Conservation (phyloP, 345 rosid genomes). For the Lepidium didymum region DNA sequence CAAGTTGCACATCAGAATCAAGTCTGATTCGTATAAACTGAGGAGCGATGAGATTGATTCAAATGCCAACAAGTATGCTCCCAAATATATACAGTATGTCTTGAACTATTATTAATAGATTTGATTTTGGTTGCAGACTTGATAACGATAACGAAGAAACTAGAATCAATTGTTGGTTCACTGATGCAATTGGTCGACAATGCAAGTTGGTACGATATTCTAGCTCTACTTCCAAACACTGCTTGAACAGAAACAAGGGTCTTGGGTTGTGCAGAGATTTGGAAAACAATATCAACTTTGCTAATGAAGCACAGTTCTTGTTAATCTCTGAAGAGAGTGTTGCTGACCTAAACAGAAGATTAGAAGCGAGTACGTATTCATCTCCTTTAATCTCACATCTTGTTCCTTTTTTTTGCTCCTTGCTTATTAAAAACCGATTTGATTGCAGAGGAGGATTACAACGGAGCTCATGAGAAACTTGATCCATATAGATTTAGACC, state of each 20-base stretch:
- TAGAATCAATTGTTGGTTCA: conserved; percentile 68
- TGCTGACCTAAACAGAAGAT: conserved; percentile 58
- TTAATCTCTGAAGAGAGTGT: conserved; percentile 80
- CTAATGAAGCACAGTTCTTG: conserved; percentile 90
- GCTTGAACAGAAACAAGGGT: conserved; percentile 33
- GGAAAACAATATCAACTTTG: conserved; percentile 55
- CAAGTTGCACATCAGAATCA: conserved; percentile 54
- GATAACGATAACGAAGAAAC: conserved; percentile 42
- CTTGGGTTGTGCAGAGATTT: conserved; percentile 54
- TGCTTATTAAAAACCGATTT: neutral
- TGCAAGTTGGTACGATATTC: conserved; percentile 54
- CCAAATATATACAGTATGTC: neutral
- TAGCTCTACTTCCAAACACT: conserved; percentile 28
- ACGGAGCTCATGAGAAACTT: conserved; percentile 28
- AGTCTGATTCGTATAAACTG: conserved; percentile 32
- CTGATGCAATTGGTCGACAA: conserved; percentile 64
- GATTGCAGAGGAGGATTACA: conserved; percentile 25
- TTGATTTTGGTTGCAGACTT: conserved; percentile 37
- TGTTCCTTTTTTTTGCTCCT: neutral
- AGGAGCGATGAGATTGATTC: conserved; percentile 41
- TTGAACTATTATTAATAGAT: neutral
- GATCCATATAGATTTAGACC: conserved; percentile 77
- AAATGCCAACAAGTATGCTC: conserved; percentile 41
- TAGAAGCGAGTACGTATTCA: conserved; percentile 45
- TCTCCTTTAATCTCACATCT: neutral